A percentile compares a stretch with the other conserved stretches of the same genome.
Evolutionary conservation across 805 yeast species (phyloP).

Genomic region (Grigorovia yakushimaensis): DNA sequence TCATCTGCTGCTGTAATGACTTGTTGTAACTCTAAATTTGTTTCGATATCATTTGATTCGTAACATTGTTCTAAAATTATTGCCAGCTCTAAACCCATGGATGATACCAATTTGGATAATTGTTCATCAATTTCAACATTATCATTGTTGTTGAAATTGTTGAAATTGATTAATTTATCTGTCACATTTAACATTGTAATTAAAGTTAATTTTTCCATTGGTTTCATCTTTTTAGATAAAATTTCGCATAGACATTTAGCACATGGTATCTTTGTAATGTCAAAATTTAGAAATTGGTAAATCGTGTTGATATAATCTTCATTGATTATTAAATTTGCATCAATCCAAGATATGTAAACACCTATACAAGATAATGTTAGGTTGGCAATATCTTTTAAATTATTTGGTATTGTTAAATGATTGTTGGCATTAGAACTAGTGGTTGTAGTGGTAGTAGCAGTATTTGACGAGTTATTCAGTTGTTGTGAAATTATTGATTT

Average conservation of each 20-base stretch:
- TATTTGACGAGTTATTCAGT: too few relatives aligned
- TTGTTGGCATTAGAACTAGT: not conserved
- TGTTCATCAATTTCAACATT: conserved; percentile 67
- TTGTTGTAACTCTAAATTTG: conserved; percentile 30
- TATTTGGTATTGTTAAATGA: conserved; percentile 7
- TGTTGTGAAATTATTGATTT: conserved; percentile 12
- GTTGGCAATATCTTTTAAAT: conserved; percentile 17
- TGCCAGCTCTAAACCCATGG: conserved; percentile 69
- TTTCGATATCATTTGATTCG: conserved; percentile 6
- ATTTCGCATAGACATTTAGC: conserved; percentile 45
- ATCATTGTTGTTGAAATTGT: conserved; percentile 20
- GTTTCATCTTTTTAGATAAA: conserved; percentile 68
- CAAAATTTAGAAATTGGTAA: conserved; percentile 45
- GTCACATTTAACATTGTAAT: conserved; percentile 61
- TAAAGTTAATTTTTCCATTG: conserved; percentile 52
- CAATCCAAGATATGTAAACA: conserved; percentile 87
- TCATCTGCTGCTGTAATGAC: conserved; percentile 33
- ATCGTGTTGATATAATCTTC: conserved; percentile 44
- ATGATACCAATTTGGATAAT: conserved; percentile 62
- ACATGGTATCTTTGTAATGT: conserved; percentile 46
- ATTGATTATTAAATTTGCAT: conserved; percentile 56
- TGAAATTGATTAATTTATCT: conserved; percentile 28
- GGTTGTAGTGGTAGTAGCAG: conserved; percentile 10
- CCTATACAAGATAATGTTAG: conserved; percentile 56
- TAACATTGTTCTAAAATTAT: conserved; percentile 51